Conservation (phyloP, 306 rosid genomes). For the Aeschynomene evenia region DNA sequence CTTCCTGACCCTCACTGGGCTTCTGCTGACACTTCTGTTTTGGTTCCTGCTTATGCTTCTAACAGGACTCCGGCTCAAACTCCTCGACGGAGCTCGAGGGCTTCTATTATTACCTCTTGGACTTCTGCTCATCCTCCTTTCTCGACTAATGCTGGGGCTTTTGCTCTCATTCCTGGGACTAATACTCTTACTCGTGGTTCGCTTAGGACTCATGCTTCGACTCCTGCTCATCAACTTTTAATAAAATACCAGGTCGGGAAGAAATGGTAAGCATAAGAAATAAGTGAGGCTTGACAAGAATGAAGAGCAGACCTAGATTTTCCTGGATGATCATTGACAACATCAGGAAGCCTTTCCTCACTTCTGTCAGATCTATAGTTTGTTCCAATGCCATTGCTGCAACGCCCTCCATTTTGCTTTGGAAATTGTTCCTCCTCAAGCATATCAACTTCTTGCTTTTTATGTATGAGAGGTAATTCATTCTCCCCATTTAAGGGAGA, state of each 20-base stretch:
- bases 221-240: slow-evolving; percentile 90
- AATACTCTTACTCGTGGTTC: slow-evolving; percentile 83
- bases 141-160: slow-evolving; percentile 56
- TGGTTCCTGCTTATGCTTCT: slow-evolving; percentile 56
- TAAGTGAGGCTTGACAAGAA: slow-evolving; percentile 65
- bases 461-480: slow-evolving; percentile 36
- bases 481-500: slow-evolving; percentile 37
- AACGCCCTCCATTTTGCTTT: slow-evolving; percentile 71
- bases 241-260: slow-evolving; percentile 68
- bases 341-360: slow-evolving; percentile 72
- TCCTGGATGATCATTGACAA: slow-evolving; percentile 77
- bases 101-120: slow-evolving; percentile 58
- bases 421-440: slow-evolving; percentile 45
- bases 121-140: slow-evolving; percentile 53
- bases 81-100: slow-evolving; percentile 47
- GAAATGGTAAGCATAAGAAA: slow-evolving; percentile 63
- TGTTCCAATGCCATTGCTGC: slow-evolving; percentile 59
- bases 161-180: slow-evolving; percentile 73
- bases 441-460: slow-evolving; percentile 44
- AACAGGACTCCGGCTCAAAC: slow-evolving; percentile 65
- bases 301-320: slow-evolving; percentile 86
- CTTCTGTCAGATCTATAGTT: slow-evolving; percentile 58
- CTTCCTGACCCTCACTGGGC: slow-evolving; percentile 29
- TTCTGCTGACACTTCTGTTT: slow-evolving; percentile 36
- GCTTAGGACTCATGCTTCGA: slow-evolving; percentile 84